Conservation (phyloP, 2,329 filamentous ascomycete species). For the Fonsecaea nubica region DNA sequence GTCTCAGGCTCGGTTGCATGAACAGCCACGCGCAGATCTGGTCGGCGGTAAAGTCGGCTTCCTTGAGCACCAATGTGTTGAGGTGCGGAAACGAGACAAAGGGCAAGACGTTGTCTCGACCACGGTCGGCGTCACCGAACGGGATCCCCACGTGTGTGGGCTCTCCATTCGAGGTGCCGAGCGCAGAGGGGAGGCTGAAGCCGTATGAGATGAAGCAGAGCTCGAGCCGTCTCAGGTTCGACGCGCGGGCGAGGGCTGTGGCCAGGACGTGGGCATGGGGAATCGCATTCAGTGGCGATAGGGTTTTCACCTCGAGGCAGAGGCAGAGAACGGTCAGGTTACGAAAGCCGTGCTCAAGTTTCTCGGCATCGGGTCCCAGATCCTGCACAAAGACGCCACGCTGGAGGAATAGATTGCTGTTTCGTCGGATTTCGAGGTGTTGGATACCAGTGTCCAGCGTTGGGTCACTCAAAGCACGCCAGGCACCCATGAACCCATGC, state of each 20-base stretch:
- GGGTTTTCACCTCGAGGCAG: constrained; percentile 15
- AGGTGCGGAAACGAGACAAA: constrained; percentile 9
- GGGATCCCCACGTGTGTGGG: neutral
- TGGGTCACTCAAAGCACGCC: constrained; percentile 9
- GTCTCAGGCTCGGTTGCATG: constrained; percentile 23
- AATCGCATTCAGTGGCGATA: neutral
- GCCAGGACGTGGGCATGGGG: neutral
- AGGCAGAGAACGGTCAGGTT: constrained; percentile 18
- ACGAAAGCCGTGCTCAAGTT: constrained; percentile 6
- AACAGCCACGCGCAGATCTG: constrained; percentile 23
- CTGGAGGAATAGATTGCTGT: constrained; percentile 9
- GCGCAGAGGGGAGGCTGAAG: too few species aligned
- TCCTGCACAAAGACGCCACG: constrained; percentile 6
- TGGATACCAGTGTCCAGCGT: constrained; percentile 8
- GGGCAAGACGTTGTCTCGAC: constrained; percentile 9
- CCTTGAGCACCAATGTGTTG: constrained; percentile 15
- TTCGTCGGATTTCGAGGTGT: constrained; percentile 19
- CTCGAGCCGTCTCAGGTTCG: constrained; percentile 15
- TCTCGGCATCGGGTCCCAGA: neutral
- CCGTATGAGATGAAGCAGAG: constrained; percentile 10
- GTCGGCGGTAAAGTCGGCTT: neutral
- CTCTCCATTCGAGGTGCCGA: too few species aligned
- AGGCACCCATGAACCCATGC: constrained; percentile 25
- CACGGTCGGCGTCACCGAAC: neutral
- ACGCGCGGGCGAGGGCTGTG: constrained; percentile 8